Base-by-base conservation (phyloP, 2,329 filamentous ascomycete genomes). In the Fusarium sp. region DNA sequence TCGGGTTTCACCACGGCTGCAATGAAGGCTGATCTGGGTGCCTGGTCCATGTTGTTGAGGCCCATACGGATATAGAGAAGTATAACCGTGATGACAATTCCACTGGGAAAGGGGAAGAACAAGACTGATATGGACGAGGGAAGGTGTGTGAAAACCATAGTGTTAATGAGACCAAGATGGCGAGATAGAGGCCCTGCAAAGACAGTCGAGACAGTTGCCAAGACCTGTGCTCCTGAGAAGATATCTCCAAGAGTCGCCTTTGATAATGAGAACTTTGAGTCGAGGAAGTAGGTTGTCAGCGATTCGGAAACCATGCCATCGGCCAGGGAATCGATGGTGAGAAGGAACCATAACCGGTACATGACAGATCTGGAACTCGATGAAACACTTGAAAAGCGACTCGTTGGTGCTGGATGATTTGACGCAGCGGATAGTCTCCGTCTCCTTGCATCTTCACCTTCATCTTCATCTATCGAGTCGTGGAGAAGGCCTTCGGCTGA, bases 31-130 rank as follows among this genome's bases (percentile, higher is more conserved):
- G 88, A 81, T 3, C 89, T 82, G 0, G 89, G 89, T 0, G 87
- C 89, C 78, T 91, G 89, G 65, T 91, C 89, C 87, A 92, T 90
- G 65, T 85, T 88, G 71, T 91, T 91, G 44, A 91, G 79, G 0
- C 87, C 87, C 4, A 87, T 82, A 7, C 89, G 83, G 20, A 91
- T 75, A 26, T 90, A 81, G 2, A 92, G 78, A 0, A 91, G 79
- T 0, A 79, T 79, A 1, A 87, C 83, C 0, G 87, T 86, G 41
- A 86, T 72, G 39, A 81, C 81, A 3, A 89, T 78, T 3, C 77
- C 79, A 7, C 77, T 78, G 0, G 89, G 86, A 1, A 85, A 72
- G 0, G 89, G 88, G 53, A 91, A 89, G 7, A 90, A 72, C 5
- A 89, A 72, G 1, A 90, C 86, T 0, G 88, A 86, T 0, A 86